phyloP scores from a whole-genome alignment of 78 protist genomes.

The Diacronema lutheri region DNA sequence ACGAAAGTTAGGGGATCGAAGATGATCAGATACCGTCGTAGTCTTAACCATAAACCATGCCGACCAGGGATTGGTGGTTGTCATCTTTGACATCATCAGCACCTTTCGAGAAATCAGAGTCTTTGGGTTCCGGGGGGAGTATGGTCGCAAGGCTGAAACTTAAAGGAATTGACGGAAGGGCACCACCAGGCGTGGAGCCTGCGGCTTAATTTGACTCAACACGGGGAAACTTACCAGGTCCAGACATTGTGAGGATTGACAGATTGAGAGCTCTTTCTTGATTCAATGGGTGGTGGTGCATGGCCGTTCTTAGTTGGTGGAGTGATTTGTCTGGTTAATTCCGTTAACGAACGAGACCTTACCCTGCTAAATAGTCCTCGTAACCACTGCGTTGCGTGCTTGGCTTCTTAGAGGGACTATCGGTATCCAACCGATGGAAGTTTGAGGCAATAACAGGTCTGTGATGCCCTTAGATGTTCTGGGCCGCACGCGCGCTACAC shows the following conservation, averaged over 20 bases:
- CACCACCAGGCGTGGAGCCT: constrained; percentile 89
- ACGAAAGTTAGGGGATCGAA: constrained; percentile 93
- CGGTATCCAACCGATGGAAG: constrained; percentile 44
- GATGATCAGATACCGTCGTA: constrained; percentile 94
- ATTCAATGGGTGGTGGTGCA: constrained; percentile 91
- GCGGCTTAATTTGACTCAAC: constrained; percentile 92
- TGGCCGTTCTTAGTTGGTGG: constrained; percentile 93
- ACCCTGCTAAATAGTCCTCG: constrained; percentile 68
- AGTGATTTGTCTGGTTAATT: constrained; percentile 93
- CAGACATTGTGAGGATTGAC: constrained; percentile 85
- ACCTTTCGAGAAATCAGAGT: constrained; percentile 75
- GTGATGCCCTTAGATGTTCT: constrained; percentile 91
- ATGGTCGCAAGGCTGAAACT: constrained; percentile 91
- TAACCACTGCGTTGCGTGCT: too few relatives aligned
- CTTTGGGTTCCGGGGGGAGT: constrained; percentile 88
- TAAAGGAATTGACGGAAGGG: constrained; percentile 93
- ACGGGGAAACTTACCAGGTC: constrained; percentile 91
- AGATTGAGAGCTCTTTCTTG: constrained; percentile 86
- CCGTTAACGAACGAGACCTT: constrained; percentile 95
- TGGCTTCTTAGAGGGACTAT: constrained; percentile 77
- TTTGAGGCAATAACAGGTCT: constrained; percentile 84
- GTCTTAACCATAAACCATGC: constrained; percentile 92
- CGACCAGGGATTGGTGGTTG: constrained; percentile 79
- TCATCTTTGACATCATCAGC: constrained; percentile 31
- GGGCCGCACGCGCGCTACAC: constrained; percentile 90